phyloP scores from a whole-genome alignment of 768 basidiomycete genomes.

The Cyathus striatus region DNA sequence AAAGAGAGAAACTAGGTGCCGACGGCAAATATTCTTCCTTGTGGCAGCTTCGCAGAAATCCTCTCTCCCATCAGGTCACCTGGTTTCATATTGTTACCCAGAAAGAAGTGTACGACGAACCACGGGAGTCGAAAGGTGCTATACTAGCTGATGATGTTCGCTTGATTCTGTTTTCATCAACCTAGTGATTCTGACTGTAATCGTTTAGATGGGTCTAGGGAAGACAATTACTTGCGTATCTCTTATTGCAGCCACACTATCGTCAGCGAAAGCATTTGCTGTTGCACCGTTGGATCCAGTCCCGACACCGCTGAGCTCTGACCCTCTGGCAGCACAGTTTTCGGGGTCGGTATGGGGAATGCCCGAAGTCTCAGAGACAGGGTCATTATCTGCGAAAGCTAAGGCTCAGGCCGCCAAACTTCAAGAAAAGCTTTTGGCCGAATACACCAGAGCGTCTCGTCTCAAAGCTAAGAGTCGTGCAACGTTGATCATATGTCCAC shows the following conservation, averaged over 20 bases:
- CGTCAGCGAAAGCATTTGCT: conserved; percentile 64
- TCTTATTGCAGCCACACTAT: conserved; percentile 82
- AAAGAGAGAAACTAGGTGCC: conserved; percentile 53
- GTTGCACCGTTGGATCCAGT: conserved; percentile 42
- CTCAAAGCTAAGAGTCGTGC: conserved; percentile 84
- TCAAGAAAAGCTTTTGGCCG: conserved; percentile 69
- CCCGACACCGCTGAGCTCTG: conserved; percentile 28
- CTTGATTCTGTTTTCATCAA: conserved; percentile 8
- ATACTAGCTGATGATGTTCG: conserved; percentile 96
- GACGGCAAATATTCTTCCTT: conserved; percentile 66
- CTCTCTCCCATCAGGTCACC: conserved; percentile 32
- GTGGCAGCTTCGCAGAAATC: conserved; percentile 59
- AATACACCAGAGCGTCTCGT: conserved; percentile 62
- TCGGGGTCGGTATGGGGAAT: conserved; percentile 82
- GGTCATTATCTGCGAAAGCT: conserved; percentile 38
- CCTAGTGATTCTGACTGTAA: conserved; percentile 5
- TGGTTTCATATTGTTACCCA: conserved; percentile 89
- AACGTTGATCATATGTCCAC: conserved; percentile 93
- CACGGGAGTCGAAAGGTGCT: conserved; percentile 75
- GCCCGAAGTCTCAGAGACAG: conserved; percentile 41
- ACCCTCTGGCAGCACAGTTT: conserved; percentile 54
- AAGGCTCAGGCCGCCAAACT: conserved; percentile 63
- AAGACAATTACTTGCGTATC: conserved; percentile 97
- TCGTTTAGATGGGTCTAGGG: conserved; percentile 87
- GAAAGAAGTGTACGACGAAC: conserved; percentile 63